Evolutionary conservation across 768 basidiomycete species (phyloP).

Genomic region (Epithele typhae): DNA sequence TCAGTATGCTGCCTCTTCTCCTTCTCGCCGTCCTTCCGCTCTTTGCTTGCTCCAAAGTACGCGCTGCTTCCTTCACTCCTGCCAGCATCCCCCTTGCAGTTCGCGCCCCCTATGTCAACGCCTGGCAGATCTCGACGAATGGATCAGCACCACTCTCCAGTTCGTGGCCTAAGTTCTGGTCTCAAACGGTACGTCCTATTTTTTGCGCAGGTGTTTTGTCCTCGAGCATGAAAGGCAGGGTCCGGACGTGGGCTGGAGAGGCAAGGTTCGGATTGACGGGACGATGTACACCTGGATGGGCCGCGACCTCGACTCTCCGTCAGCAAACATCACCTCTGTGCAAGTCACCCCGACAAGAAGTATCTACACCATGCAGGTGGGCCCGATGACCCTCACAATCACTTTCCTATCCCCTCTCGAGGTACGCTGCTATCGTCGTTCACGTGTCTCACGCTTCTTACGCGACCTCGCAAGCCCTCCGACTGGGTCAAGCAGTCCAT

Average conservation of each 20-base stretch:
- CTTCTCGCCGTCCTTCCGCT: no score
- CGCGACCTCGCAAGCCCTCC: constrained; percentile 20
- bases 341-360: constrained; percentile 34
- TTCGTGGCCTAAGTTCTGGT: constrained; percentile 20
- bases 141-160: neutral
- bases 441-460: neutral
- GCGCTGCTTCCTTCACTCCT: constrained; percentile 16
- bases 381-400: constrained; percentile 31
- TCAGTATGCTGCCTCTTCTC: no score
- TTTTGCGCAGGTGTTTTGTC: neutral
- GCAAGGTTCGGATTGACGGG: constrained; percentile 16
- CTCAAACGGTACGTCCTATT: neutral
- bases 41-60: no score
- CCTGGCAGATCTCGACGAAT: constrained; percentile 13
- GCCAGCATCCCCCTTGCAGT: constrained; percentile 22
- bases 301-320: neutral
- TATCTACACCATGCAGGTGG: constrained; percentile 29
- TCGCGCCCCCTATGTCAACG: constrained; percentile 23
- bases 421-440: constrained; percentile 16
- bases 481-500: constrained; percentile 35
- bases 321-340: constrained; percentile 17
- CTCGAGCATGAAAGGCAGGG: neutral
- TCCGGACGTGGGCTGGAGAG: constrained; percentile 15
- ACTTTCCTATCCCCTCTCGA: constrained; percentile 37
- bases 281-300: constrained; percentile 18